Conservation (phyloP, 306 rosid genomes). For the Fragaria ananassa region DNA sequence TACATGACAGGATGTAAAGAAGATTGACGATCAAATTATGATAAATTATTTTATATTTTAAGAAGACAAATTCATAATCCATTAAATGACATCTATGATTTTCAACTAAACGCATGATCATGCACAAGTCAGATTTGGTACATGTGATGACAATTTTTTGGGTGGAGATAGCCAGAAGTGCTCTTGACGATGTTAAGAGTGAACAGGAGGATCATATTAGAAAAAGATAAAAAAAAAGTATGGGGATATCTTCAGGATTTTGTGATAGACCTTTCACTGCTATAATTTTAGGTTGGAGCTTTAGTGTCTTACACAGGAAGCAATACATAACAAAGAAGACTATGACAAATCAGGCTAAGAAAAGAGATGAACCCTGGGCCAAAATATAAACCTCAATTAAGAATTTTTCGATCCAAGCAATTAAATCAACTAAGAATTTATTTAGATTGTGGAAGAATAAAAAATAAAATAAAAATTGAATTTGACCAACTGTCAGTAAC, state of each 20-base stretch:
- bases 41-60: neutral
- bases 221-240: neutral
- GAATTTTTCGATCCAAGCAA: neutral
- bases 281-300: neutral
- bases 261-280: neutral
- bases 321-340: neutral
- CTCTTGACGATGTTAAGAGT: neutral
- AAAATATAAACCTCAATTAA: neutral
- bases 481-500: neutral
- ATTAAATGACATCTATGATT: neutral
- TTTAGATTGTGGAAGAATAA: neutral
- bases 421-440: neutral
- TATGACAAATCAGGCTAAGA: neutral
- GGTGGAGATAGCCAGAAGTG: neutral
- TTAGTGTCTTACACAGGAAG: neutral
- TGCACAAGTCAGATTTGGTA: neutral
- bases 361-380: neutral
- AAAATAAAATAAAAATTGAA: neutral
- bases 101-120: neutral
- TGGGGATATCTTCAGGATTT: neutral
- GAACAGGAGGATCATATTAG: neutral
- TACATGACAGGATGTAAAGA: neutral
- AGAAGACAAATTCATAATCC: neutral
- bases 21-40: neutral
- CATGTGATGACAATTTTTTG: neutral